These are phyloP conservation scores for Sporothrix sp. DNA, from an alignment of 2,329 filamentous ascomycete species.

Conservation along the genomic window DNA sequence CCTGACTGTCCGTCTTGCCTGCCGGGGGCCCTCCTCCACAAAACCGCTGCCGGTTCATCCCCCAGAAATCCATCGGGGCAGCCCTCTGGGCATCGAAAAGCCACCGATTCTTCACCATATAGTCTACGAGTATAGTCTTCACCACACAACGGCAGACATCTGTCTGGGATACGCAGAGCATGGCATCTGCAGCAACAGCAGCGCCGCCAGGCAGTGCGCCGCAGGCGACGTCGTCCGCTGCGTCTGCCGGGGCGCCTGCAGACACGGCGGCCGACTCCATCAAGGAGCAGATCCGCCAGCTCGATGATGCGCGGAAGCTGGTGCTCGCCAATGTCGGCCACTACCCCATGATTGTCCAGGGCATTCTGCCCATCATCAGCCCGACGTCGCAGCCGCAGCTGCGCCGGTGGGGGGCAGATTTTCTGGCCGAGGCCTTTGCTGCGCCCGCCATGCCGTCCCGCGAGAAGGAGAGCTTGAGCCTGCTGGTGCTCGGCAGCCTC, in stretches of 20 bases:
- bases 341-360: slow-evolving; percentile 85
- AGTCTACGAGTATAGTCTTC: no score
- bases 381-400: slow-evolving; percentile 66
- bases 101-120: no score
- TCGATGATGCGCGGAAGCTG: slow-evolving; percentile 82
- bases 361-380: slow-evolving; percentile 84
- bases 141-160: background rate
- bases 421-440: slow-evolving; percentile 90
- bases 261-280: slow-evolving; percentile 33
- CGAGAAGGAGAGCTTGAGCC: slow-evolving; percentile 71
- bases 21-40: no score
- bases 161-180: background rate
- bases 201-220: background rate
- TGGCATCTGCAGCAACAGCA: slow-evolving; percentile 4
- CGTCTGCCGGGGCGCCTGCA: background rate
- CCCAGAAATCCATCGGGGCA: no score
- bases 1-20: no score
- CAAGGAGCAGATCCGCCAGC: slow-evolving; percentile 71
- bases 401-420: slow-evolving; percentile 91
- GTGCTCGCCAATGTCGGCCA: slow-evolving; percentile 78
- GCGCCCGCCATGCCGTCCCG: slow-evolving; percentile 70
- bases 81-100: no score
- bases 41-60: no score
- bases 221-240: background rate
- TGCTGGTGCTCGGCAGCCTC: slow-evolving; percentile 69